Percentiles rank a stretch among this genome's conserved stretches.
Evolutionary conservation across 164 flowering plant species (phyloP).

Genomic region (Stephania japonica): DNA sequence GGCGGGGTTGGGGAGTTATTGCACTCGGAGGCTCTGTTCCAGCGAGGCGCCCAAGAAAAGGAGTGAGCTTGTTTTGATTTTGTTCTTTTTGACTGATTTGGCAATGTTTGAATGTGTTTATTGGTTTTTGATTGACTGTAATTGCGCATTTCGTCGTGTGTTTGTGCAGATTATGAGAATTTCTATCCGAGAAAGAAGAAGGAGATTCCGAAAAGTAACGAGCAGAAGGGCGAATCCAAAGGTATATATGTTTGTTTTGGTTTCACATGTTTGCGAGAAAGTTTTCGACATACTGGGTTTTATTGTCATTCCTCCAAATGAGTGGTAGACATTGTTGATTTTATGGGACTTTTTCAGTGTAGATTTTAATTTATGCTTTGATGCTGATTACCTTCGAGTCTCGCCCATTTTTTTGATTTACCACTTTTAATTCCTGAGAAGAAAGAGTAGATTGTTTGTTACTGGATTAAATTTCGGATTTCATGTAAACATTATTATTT

Average conservation of each 20-base stretch:
- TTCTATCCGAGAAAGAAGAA: constrained; percentile 71
- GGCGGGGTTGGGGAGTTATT: constrained; percentile 40
- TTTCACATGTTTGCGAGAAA: not conserved
- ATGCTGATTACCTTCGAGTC: too few relatives aligned
- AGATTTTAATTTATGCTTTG: too few relatives aligned
- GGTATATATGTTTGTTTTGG: constrained; percentile 26
- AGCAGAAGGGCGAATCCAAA: constrained; percentile 65
- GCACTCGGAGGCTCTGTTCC: constrained; percentile 43
- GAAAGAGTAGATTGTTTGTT: too few relatives aligned
- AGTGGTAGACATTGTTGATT: too few relatives aligned
- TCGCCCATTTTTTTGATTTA: too few relatives aligned
- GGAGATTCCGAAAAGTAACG: constrained; percentile 62
- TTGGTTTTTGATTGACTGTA: not conserved
- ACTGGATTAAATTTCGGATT: too few relatives aligned
- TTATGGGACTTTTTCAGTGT: too few relatives aligned
- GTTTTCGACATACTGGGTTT: too few relatives aligned
- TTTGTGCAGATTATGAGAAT: constrained; percentile 64
- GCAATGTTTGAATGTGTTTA: not conserved
- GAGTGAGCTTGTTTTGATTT: constrained; percentile 36
- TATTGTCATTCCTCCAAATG: too few relatives aligned
- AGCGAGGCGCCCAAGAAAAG: constrained; percentile 72
- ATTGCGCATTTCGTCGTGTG: not conserved
- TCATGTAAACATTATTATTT: too few relatives aligned
- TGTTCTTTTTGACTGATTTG: not conserved
- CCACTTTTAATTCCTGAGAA: too few relatives aligned